Conservation (phyloP, 306 rosid species). For the Prosopis cineraria region DNA sequence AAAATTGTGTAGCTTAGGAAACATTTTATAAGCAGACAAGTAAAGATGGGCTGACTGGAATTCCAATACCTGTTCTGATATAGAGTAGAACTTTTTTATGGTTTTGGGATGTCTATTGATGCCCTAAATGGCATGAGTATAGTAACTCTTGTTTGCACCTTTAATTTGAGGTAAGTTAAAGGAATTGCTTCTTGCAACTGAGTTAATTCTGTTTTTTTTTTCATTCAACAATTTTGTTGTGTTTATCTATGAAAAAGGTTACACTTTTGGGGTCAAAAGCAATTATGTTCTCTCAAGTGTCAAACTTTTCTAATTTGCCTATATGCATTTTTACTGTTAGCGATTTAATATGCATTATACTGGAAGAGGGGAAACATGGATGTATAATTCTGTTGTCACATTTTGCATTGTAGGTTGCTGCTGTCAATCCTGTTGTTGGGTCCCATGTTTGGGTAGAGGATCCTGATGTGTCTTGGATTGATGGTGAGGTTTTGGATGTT, state of each 20-base stretch:
- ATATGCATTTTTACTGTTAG: slow-evolving; percentile 20
- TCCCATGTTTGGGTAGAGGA: slow-evolving; percentile 94
- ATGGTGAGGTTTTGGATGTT: slow-evolving; percentile 85
- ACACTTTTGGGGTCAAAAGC: neutral
- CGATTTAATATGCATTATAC: slow-evolving; percentile 23
- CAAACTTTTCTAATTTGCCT: slow-evolving; percentile 10
- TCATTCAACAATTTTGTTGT: no score
- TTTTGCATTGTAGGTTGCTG: slow-evolving; percentile 64
- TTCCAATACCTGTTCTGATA: slow-evolving; percentile 14
- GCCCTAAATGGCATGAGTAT: slow-evolving; percentile 7
- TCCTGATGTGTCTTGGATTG: slow-evolving; percentile 84
- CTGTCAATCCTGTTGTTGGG: slow-evolving; percentile 66
- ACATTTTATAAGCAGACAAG: neutral
- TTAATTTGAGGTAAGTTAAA: slow-evolving; percentile 6
- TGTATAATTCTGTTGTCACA: slow-evolving; percentile 28
- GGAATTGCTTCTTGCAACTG: slow-evolving; percentile 30
- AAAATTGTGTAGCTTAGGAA: slow-evolving; percentile 20
- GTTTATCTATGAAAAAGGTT: slow-evolving; percentile 1
- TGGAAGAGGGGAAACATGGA: slow-evolving; percentile 9
- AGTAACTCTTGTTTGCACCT: neutral
- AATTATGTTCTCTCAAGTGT: neutral
- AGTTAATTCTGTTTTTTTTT: slow-evolving; percentile 25
- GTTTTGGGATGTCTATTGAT: slow-evolving; percentile 10
- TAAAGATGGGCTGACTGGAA: slow-evolving; percentile 20
- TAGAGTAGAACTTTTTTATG: slow-evolving; percentile 13